Evolutionary conservation across 2,329 filamentous ascomycete species (phyloP).

Genomic region (Basipetospora chlamydospora): DNA sequence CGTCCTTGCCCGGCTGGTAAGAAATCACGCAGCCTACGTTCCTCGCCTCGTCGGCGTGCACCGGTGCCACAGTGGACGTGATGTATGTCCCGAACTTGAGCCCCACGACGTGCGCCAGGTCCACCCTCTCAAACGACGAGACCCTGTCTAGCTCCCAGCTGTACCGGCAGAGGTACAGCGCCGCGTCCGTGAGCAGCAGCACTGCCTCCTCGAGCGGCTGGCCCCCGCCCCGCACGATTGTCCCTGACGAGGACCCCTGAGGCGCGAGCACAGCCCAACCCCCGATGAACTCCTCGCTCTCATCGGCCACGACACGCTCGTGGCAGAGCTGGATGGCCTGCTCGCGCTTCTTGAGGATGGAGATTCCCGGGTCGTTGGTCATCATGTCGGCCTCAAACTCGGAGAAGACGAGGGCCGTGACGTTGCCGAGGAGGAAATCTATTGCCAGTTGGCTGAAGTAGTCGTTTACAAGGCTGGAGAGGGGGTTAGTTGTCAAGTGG

Average conservation of each 20-base stretch:
- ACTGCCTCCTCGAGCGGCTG: conserved; percentile 79
- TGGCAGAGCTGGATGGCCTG: conserved; percentile 81
- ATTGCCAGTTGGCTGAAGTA: conserved; percentile 94
- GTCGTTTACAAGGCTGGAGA: conserved; percentile 82
- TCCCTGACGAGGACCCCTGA: conserved; percentile 50
- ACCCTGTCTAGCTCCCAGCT: conserved; percentile 96
- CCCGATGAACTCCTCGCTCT: conserved; percentile 70
- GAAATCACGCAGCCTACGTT: conserved; percentile 76
- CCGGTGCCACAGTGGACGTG: conserved; percentile 67
- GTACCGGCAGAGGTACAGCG: conserved; percentile 78
- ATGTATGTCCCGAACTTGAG: conserved; percentile 80
- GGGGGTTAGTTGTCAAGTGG: no score
- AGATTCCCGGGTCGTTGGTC: conserved; percentile 80
- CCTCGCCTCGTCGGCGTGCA: conserved; percentile 60
- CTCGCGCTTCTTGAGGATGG: conserved; percentile 69
- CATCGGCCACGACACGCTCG: conserved; percentile 71
- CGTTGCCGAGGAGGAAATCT: conserved; percentile 83
- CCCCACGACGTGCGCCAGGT: conserved; percentile 55
- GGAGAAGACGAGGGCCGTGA: conserved; percentile 71
- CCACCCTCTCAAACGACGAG: conserved; percentile 75
- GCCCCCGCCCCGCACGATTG: conserved; percentile 50
- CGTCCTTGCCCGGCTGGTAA: conserved; percentile 57
- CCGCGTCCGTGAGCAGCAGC: conserved; percentile 69
- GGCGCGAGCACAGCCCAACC: conserved; percentile 85
- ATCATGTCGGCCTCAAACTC: conserved; percentile 93